These are phyloP conservation scores for Pulchroboletus neoregius DNA, from an alignment of 1,284 basidiomycete species.

Conservation along the genomic window DNA sequence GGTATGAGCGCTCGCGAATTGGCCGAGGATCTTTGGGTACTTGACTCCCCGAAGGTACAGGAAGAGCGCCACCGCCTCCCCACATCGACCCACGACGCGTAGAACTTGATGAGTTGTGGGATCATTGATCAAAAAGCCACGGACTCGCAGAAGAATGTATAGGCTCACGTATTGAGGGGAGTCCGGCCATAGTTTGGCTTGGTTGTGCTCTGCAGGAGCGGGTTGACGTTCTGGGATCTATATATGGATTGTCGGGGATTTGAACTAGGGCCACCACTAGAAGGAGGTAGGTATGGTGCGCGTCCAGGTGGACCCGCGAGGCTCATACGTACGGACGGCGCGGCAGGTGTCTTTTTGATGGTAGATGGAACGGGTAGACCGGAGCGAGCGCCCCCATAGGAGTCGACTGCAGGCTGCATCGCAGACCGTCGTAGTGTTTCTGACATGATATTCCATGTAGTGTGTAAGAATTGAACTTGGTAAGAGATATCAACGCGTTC, in stretches of 20 bases:
- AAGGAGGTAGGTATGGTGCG: constrained; percentile 48
- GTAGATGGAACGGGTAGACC: constrained; percentile 59
- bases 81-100: constrained; percentile 66
- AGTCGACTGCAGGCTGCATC: constrained; percentile 51
- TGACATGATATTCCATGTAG: constrained; percentile 21
- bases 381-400: constrained; percentile 51
- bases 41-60: constrained; percentile 48
- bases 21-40: constrained; percentile 67
- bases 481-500: too few species aligned
- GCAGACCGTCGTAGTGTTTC: constrained; percentile 39
- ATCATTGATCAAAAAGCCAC: constrained; percentile 6
- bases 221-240: constrained; percentile 62
- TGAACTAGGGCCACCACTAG: constrained; percentile 37
- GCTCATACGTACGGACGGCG: constrained; percentile 54
- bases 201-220: constrained; percentile 62
- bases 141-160: constrained; percentile 6
- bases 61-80: constrained; percentile 45
- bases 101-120: constrained; percentile 39
- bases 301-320: constrained; percentile 63
- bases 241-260: constrained; percentile 64
- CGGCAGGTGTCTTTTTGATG: constrained; percentile 50
- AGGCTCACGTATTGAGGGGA: constrained; percentile 63
- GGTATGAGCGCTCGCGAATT: constrained; percentile 67
- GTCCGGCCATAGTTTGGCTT: constrained; percentile 69
- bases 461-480: too few species aligned